A percentile compares a stretch with the other conserved stretches of the same genome.
These are phyloP conservation scores for Gossypium longicalyx DNA, from an alignment of 345 rosid genomes.

Conservation along the genomic window DNA sequence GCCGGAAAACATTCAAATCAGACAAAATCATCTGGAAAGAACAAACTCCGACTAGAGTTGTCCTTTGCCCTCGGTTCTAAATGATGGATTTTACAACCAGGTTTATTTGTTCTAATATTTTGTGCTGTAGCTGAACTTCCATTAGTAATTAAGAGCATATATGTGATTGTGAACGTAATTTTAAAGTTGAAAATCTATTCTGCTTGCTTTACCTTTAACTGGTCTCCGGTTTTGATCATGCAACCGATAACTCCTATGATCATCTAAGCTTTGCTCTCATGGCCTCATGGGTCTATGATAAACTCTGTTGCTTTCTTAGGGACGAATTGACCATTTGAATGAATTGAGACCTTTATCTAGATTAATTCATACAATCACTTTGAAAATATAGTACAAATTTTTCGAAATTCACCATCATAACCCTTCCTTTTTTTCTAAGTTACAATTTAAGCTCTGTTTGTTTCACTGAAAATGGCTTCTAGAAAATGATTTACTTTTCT, in stretches of 20 bases:
- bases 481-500: too few relatives aligned
- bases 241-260: too few relatives aligned
- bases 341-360: not conserved
- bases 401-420: too few relatives aligned
- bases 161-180: not conserved
- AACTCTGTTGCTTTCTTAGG: not conserved
- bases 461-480: too few relatives aligned
- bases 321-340: not conserved
- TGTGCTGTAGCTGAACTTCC: not conserved
- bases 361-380: not conserved
- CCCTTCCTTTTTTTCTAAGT: not conserved
- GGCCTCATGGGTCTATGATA: not conserved
- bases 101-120: conserved; percentile 24
- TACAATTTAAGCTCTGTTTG: too few relatives aligned
- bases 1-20: conserved; percentile 79
- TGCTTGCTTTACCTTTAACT: not conserved
- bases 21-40: conserved; percentile 91
- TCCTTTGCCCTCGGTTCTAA: conserved; percentile 86
- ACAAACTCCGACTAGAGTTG: conserved; percentile 84
- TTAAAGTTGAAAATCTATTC: not conserved
- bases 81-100: conserved; percentile 27
- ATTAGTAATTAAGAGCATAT: conserved; percentile 1
- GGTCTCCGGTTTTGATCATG: too few relatives aligned
- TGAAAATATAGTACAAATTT: too few relatives aligned
- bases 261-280: not conserved